A percentile compares a stretch with the other conserved stretches of the same genome.
Conservation (phyloP, 2,329 filamentous ascomycete genomes). For the Dactylellina haptotyla region DNA sequence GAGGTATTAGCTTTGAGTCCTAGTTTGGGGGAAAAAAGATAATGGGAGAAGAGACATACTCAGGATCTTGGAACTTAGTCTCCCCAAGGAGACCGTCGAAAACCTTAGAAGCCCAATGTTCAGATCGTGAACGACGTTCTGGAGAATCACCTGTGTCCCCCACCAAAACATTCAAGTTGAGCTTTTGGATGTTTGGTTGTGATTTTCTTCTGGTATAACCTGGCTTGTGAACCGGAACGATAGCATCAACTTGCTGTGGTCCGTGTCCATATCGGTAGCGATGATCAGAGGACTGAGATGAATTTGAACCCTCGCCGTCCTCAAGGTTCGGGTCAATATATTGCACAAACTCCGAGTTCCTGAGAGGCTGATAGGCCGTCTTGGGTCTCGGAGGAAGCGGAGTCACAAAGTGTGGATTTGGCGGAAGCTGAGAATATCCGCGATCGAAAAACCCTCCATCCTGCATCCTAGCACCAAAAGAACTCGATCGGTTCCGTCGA, state of each 20-base stretch:
- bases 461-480: slow-evolving; percentile 41
- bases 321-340: slow-evolving; percentile 49
- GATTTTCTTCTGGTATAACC: slow-evolving; percentile 40
- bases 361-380: slow-evolving; percentile 48
- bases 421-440: slow-evolving; percentile 32
- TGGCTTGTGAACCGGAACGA: slow-evolving; percentile 45
- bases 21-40: neutral
- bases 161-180: slow-evolving; percentile 52
- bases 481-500: slow-evolving; percentile 36
- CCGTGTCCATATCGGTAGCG: slow-evolving; percentile 40
- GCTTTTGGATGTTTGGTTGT: slow-evolving; percentile 50
- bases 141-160: slow-evolving; percentile 21
- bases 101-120: slow-evolving; percentile 51
- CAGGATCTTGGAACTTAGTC: slow-evolving; percentile 44
- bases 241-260: slow-evolving; percentile 18
- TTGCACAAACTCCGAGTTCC: slow-evolving; percentile 53
- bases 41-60: slow-evolving; percentile 27
- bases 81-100: slow-evolving; percentile 40
- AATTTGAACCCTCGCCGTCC: slow-evolving; percentile 49
- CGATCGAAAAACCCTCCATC: slow-evolving; percentile 42
- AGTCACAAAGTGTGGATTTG: slow-evolving; percentile 50
- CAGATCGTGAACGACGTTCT: slow-evolving; percentile 28
- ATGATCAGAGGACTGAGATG: slow-evolving; percentile 49
- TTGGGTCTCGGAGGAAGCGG: slow-evolving; percentile 48
- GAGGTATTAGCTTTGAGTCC: slow-evolving; percentile 39